Percentiles rank a stretch among this genome's conserved stretches.
Evolutionary conservation across 257 asterid species (phyloP).

Genomic region (Orobanche coerulescens): DNA sequence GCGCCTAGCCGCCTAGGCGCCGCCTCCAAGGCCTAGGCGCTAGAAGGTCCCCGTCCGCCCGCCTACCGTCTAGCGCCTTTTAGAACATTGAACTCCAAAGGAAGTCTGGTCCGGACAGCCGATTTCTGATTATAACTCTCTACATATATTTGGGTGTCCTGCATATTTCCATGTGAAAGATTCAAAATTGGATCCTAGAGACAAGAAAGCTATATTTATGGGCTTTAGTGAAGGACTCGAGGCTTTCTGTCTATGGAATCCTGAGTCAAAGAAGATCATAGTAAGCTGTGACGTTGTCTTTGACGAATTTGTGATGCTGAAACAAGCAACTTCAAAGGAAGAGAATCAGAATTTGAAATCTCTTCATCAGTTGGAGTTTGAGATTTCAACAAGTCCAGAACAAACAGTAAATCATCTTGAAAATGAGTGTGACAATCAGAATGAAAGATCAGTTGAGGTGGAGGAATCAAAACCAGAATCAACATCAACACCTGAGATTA

Average conservation of each 20-base stretch:
- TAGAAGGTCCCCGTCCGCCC: too few species aligned
- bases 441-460: background rate
- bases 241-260: background rate
- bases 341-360: background rate
- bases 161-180: background rate
- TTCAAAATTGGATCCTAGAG: background rate
- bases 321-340: background rate
- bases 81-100: too few species aligned
- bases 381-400: background rate
- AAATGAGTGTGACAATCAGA: too few species aligned
- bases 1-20: too few species aligned
- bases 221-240: background rate
- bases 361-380: background rate
- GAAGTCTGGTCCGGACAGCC: background rate
- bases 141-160: constrained; percentile 2
- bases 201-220: background rate
- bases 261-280: background rate
- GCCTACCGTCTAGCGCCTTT: too few species aligned
- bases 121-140: background rate
- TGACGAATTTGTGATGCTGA: constrained; percentile 4
- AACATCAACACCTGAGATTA: too few species aligned
- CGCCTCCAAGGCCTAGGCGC: too few species aligned
- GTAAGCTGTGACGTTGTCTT: background rate
- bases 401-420: background rate
- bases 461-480: background rate